These are phyloP conservation scores for Polyplosphaeria fusca DNA, from an alignment of 495 filamentous ascomycete genomes.

Conservation along the genomic window DNA sequence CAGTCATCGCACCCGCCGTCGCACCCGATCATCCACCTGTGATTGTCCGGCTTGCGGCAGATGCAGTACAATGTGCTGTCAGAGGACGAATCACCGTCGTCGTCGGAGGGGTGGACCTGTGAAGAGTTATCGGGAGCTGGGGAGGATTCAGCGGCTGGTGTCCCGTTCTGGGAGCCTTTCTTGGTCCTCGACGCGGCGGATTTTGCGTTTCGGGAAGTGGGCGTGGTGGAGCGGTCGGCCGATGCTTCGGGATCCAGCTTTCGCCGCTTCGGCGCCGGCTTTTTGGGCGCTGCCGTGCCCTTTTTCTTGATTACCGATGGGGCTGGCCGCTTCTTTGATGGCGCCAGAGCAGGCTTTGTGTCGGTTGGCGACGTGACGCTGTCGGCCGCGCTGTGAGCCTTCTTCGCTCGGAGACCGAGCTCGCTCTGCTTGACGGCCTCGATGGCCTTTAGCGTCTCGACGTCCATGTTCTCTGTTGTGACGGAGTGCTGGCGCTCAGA, in stretches of 20 bases:
- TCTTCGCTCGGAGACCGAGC: slow-evolving; percentile 35
- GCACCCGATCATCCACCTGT: slow-evolving; percentile 74
- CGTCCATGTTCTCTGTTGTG: slow-evolving; percentile 7
- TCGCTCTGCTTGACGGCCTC: slow-evolving; percentile 39
- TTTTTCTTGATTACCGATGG: slow-evolving; percentile 33
- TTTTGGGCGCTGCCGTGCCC: slow-evolving; percentile 42
- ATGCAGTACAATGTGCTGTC: slow-evolving; percentile 59
- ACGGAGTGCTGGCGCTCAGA: slow-evolving; percentile 19
- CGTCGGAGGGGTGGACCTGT: slow-evolving; percentile 38
- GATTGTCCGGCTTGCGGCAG: slow-evolving; percentile 67
- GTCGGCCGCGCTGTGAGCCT: slow-evolving; percentile 11
- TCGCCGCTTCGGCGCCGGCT: slow-evolving; percentile 56
- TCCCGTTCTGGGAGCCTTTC: slow-evolving; percentile 43
- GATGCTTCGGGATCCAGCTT: slow-evolving; percentile 52
- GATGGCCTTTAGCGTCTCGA: slow-evolving; percentile 37
- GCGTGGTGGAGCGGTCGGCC: slow-evolving; percentile 41
- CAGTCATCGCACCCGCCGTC: slow-evolving; percentile 72
- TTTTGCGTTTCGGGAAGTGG: slow-evolving; percentile 52
- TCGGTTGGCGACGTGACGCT: slow-evolving; percentile 28
- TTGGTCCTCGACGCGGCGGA: slow-evolving; percentile 44
- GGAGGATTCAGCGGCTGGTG: slow-evolving; percentile 39
- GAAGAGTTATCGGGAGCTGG: slow-evolving; percentile 42
- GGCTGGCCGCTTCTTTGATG: slow-evolving; percentile 38
- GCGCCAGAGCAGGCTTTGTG: slow-evolving; percentile 27
- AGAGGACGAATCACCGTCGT: slow-evolving; percentile 38